phyloP scores from a whole-genome alignment of 208 protist species.

The Porcisia deanei region DNA sequence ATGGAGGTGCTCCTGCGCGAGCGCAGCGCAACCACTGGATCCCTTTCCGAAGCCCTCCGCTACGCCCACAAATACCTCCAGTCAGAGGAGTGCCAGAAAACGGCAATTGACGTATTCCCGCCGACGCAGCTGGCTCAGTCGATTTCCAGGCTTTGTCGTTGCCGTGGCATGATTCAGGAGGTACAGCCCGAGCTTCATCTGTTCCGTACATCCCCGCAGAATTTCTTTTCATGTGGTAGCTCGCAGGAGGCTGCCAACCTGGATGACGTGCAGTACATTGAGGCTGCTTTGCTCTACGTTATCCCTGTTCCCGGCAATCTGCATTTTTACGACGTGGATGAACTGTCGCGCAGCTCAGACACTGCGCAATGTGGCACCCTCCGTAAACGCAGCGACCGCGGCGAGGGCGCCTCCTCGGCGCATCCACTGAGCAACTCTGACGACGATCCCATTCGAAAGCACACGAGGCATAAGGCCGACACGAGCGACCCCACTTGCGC shows the following conservation, averaged over 20 bases:
- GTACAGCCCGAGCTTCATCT: slow-evolving; percentile 57
- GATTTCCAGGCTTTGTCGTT: slow-evolving; percentile 46
- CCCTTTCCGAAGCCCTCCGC: slow-evolving; percentile 31
- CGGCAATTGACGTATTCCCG: slow-evolving; percentile 50
- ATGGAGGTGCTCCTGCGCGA: slow-evolving; percentile 41
- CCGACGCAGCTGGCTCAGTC: slow-evolving; percentile 10
- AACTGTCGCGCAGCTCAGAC: slow-evolving; percentile 3
- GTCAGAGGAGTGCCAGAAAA: background rate
- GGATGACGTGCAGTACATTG: slow-evolving; percentile 39
- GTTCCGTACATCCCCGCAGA: slow-evolving; percentile 36
- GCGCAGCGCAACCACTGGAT: slow-evolving; percentile 29
- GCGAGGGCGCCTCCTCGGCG: background rate
- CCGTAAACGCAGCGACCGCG: slow-evolving; percentile 24
- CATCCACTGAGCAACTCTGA: background rate
- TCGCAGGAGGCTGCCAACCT: background rate
- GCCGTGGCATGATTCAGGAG: slow-evolving; percentile 87
- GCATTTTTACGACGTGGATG: slow-evolving; percentile 54
- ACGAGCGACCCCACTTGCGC: background rate
- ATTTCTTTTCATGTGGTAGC: slow-evolving; percentile 39
- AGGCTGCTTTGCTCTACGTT: slow-evolving; percentile 71
- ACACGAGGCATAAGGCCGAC: background rate
- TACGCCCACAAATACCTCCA: slow-evolving; percentile 28
- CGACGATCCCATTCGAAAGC: slow-evolving; percentile 1
- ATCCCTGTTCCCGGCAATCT: slow-evolving; percentile 80
- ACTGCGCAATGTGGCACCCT: background rate